Conservation (phyloP, 148 eudicot genomes). For the Camellia lanceoleosa region DNA sequence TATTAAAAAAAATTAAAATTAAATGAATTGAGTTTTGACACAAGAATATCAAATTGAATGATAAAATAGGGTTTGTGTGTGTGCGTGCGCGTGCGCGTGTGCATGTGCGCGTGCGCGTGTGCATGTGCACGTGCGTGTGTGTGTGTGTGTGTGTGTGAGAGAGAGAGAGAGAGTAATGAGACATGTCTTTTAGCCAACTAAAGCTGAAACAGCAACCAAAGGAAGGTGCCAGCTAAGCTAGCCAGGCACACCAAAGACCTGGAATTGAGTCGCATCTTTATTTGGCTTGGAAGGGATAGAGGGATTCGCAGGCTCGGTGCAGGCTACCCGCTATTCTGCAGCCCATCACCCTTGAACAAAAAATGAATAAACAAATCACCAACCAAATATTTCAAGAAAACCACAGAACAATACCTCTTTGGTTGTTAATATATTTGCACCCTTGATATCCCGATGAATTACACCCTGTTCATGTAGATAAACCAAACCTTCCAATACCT, state of each 20-base stretch:
- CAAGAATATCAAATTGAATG: not conserved
- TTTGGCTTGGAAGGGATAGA: not conserved
- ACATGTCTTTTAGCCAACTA: not conserved
- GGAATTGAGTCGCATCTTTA: not conserved
- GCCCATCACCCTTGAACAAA: not conserved
- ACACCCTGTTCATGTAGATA: constrained; percentile 99
- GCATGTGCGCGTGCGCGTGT: not conserved
- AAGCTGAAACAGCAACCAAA: constrained; percentile 5
- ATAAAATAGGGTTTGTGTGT: no score
- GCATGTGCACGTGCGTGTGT: not conserved
- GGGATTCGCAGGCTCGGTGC: not conserved
- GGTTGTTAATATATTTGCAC: constrained; percentile 95
- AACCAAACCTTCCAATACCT: constrained; percentile 98
- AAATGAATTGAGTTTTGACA: not conserved
- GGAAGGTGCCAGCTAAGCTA: not conserved
- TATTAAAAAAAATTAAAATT: not conserved
- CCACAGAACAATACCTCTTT: constrained; percentile 64
- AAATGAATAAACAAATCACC: not conserved
- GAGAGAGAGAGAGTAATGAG: not conserved
- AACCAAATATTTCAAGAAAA: constrained; percentile 4
- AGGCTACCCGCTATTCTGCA: not conserved
- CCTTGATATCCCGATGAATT: constrained; percentile 99
- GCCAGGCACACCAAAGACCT: not conserved
- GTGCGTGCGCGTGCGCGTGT: no score
- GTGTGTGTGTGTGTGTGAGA: not conserved